Evolutionary conservation across 169 alveolate genomes (phyloP), one percentile per base, ranked within the genome.

Genomic region (Eimeria acervulina): DNA sequence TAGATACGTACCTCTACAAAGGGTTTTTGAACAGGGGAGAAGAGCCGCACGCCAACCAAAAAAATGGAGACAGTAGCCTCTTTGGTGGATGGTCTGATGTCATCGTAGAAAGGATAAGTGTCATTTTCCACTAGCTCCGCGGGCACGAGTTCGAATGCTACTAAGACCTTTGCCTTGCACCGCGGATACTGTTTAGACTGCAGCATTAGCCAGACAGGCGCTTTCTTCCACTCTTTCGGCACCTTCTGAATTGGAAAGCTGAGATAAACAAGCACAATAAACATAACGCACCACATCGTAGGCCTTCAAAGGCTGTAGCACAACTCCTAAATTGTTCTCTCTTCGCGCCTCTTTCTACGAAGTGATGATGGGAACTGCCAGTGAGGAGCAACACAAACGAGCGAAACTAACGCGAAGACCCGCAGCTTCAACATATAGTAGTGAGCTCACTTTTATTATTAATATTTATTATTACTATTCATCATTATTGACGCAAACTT

Each of bases 191-290:
- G 97, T 21, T 97, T 97, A 38, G 99, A 97, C 85, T 97, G 98
- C 36, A 98, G 97, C 51, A 81, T 95, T 40, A 98, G 96, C 99
- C 99, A 98, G 36, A 96, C 97, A 23, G 99, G 99, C 15, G 98
- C 98, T 84, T 97, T 95, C 70, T 96, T 97, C 99, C 99, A 98
- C 96, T 97, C 99, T 66, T 96, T 96, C 10, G 99, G 99, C 76
- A 98, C 98, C 91, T 98, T 97, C 94, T 78, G 96, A 31, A 98
- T 96, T 47, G 98, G 98, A 74, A 90, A 98, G 26, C 97, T 96
- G 95, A 96, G 97, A 89, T 90, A 95, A 7, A 72, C 8, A 17
- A 36, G 17, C 42, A 26, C 84, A n/a, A n/a, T n/a, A 44, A 36
- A 23, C 31, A 59, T 10, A 21, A 76, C 63, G 31, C 28, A 0